Conservation (phyloP, 1,139 yeast genomes). For the Lodderomyces jiufengensis region DNA sequence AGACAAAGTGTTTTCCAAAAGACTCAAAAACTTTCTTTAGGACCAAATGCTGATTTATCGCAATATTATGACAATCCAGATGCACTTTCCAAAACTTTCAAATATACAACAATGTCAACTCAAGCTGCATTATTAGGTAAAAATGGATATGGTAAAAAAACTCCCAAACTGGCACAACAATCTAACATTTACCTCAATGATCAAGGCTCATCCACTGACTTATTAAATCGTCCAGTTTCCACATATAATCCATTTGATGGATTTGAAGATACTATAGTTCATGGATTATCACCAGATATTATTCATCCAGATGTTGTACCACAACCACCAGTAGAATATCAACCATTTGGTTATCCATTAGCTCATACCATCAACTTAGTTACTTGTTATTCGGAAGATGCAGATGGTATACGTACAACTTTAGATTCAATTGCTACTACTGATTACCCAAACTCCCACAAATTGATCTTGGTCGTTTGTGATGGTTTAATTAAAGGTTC, state of each 20-base stretch:
- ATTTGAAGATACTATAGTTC: conserved; percentile 34
- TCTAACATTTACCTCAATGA: conserved; percentile 29
- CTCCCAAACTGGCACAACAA: conserved; percentile 15
- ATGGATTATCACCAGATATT: conserved; percentile 62
- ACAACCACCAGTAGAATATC: conserved; percentile 86
- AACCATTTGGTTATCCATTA: conserved; percentile 84
- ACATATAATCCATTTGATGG: conserved; percentile 41
- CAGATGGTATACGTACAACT: conserved; percentile 78
- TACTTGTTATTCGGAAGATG: conserved; percentile 94
- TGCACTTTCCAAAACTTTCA: conserved; percentile 39
- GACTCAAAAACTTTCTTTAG: conserved; percentile 36
- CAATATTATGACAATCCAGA: conserved; percentile 39
- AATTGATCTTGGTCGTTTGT: conserved; percentile 76
- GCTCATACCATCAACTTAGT: conserved; percentile 82
- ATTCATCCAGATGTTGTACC: conserved; percentile 73
- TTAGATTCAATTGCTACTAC: conserved; percentile 90
- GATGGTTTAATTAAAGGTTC: conserved; percentile 95
- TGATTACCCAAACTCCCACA: conserved; percentile 92
- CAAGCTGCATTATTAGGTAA: conserved; percentile 44
- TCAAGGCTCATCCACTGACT: conserved; percentile 34
- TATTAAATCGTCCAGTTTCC: conserved; percentile 33
- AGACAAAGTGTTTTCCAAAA: conserved; percentile 45
- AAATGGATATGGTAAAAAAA: conserved; percentile 19
- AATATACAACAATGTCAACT: conserved; percentile 55
- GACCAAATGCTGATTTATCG: conserved; percentile 36